Base-by-base conservation (phyloP, 768 basidiomycete species). In the Suillus subluteus region DNA sequence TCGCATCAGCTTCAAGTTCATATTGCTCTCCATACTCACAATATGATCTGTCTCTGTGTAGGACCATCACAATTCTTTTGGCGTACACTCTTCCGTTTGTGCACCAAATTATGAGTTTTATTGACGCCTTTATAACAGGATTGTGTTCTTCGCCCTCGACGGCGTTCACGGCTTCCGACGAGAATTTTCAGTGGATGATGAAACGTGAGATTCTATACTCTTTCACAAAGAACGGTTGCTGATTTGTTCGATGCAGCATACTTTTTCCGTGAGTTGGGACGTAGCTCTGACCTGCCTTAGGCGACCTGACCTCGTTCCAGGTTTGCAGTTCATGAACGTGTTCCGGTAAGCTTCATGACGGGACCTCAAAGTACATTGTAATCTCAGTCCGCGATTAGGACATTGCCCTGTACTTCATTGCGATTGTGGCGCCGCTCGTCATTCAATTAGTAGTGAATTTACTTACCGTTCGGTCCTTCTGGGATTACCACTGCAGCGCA, bases 401-500 rank as follows among this genome's bases (percentile, higher is more conserved):
- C 70, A 23, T 79, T 54, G 86, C 83, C 18, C 72, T 89, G 7
- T 84, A 83, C 70, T 68, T 87, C 15, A 86, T 89, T 62, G 83
- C 84, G 13, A 58, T 85, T 35, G 86, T 89, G 3, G 82, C 92
- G 3, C 96, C 96, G 0, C 74, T 94, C 26, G 72, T 88, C 55
- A 79, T 95, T 52, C 88, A 94, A 72, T 83, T 89, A 23, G 69
- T 88, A 23, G 83, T 96, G 70, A 92, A 93, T 70, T 66, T 88
- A 26, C 59, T 92, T 16, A 90, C 94, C 26, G 81, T 94, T 37
- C 86, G 91, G n/a, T 91, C 88, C 3, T 88, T 88, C 82, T 98
- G 96, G 95, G 96, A 98, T 73, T 80, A 91, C 38, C 96, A 98
- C 73, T 90, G 87, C 72, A 83, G 91, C 58, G 73, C 69, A 9